These are phyloP conservation scores for Salvia splendens DNA, from an alignment of 257 asterid genomes.

Conservation along the genomic window DNA sequence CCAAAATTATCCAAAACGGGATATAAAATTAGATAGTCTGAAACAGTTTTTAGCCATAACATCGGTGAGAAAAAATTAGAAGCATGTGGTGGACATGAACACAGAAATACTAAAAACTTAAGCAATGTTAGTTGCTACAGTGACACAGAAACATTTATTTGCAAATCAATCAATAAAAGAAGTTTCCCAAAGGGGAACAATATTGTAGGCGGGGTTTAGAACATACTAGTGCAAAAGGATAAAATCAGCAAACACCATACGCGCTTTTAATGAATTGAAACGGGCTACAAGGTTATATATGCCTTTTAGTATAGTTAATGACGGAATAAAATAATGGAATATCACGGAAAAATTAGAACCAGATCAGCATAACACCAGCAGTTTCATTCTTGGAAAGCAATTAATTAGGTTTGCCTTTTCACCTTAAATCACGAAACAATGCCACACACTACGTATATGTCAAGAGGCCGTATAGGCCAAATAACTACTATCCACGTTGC, in stretches of 20 bases:
- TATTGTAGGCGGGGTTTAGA: background rate
- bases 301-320: background rate
- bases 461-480: background rate
- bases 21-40: background rate
- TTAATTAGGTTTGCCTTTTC: background rate
- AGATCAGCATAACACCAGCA: slow-evolving; percentile 10
- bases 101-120: background rate
- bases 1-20: slow-evolving; percentile 1
- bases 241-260: background rate
- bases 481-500: background rate
- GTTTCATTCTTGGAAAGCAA: background rate
- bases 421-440: background rate
- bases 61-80: background rate
- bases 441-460: background rate
- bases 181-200: background rate
- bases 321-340: background rate
- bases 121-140: background rate
- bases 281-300: background rate
- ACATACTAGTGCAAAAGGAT: background rate
- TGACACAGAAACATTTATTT: background rate
- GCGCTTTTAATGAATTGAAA: background rate
- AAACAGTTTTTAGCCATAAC: background rate
- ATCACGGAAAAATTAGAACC: background rate
- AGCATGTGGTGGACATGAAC: background rate
- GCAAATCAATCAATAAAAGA: background rate